Conservation (phyloP, 768 basidiomycete genomes). For the Tylopilus felleus region DNA sequence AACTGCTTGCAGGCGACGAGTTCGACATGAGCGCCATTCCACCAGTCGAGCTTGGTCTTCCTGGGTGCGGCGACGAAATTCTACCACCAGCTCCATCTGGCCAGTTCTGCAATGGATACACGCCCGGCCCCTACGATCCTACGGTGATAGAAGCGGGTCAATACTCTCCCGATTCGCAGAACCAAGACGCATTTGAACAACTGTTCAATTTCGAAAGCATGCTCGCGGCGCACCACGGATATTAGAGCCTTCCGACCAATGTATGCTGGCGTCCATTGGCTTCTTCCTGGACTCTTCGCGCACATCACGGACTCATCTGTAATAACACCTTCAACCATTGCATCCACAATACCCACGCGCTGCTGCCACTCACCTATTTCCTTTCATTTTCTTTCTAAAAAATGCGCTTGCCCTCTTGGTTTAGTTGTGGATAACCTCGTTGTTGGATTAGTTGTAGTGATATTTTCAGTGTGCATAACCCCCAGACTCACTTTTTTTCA, state of each 20-base stretch:
- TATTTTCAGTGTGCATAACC: slow-evolving; percentile 30
- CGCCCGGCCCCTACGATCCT: slow-evolving; percentile 24
- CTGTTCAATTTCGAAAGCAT: slow-evolving; percentile 37
- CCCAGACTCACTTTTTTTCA: slow-evolving; percentile 23
- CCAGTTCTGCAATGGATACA: slow-evolving; percentile 21
- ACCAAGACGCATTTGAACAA: slow-evolving; percentile 35
- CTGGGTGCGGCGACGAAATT: slow-evolving; percentile 40
- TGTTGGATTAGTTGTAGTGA: slow-evolving; percentile 38
- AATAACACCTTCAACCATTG: slow-evolving; percentile 25
- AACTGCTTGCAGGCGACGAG: slow-evolving; percentile 53
- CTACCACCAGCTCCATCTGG: slow-evolving; percentile 10
- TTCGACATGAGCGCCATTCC: slow-evolving; percentile 67
- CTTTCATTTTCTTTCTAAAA: slow-evolving; percentile 5
- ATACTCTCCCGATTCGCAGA: slow-evolving; percentile 28
- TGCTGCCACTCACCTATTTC: slow-evolving; percentile 27
- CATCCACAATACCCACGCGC: slow-evolving; percentile 30
- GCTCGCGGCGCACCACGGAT: slow-evolving; percentile 32
- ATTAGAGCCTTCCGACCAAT: slow-evolving; percentile 31
- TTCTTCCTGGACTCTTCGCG: slow-evolving; percentile 23
- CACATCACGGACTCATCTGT: slow-evolving; percentile 31
- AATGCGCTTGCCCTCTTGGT: slow-evolving; percentile 27
- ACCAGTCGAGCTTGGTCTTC: slow-evolving; percentile 56
- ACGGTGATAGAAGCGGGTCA: slow-evolving; percentile 31
- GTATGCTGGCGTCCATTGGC: slow-evolving; percentile 37
- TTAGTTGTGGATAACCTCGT: slow-evolving; percentile 34